Conservation (phyloP, 495 filamentous ascomycete species). For the Penicillium samsonianum region DNA sequence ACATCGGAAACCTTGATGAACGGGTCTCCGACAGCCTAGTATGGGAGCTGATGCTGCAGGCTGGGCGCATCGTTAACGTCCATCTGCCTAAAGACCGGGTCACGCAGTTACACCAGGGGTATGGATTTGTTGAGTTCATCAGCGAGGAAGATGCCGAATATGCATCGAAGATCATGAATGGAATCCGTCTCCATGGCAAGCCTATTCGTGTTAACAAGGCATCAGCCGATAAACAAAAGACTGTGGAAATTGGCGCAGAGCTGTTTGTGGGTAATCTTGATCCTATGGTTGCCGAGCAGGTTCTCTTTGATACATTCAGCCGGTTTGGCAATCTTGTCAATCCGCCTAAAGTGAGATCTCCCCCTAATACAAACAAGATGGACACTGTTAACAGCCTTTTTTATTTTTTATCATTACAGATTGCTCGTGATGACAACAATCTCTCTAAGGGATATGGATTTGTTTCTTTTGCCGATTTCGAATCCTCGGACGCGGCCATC, state of each 20-base stretch:
- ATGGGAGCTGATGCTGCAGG: slow-evolving; percentile 97
- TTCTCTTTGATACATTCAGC: slow-evolving; percentile 95
- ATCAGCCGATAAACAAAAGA: slow-evolving; percentile 94
- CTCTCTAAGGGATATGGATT: slow-evolving; percentile 97
- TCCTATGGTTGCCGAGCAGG: slow-evolving; percentile 91
- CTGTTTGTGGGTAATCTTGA: slow-evolving; percentile 97
- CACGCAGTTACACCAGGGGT: slow-evolving; percentile 93
- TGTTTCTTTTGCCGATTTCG: slow-evolving; percentile 90
- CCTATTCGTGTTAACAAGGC: slow-evolving; percentile 97
- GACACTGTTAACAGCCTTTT: slow-evolving; percentile 8
- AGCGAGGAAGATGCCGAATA: slow-evolving; percentile 97
- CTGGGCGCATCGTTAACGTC: slow-evolving; percentile 93
- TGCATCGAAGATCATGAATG: slow-evolving; percentile 94
- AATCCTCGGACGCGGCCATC: slow-evolving; percentile 90
- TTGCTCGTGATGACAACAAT: slow-evolving; percentile 88
- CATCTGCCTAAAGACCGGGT: slow-evolving; percentile 98
- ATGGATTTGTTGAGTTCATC: slow-evolving; percentile 98
- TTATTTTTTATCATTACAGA: slow-evolving; percentile 38
- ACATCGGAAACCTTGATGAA: slow-evolving; percentile 98
- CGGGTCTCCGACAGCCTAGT: slow-evolving; percentile 86
- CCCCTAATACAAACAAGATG: neutral
- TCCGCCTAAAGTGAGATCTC: slow-evolving; percentile 67
- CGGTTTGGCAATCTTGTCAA: slow-evolving; percentile 85
- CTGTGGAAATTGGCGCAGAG: slow-evolving; percentile 93
- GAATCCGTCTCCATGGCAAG: slow-evolving; percentile 89